Percentiles rank a stretch among this genome's conserved stretches.
phyloP scores from a whole-genome alignment of 2,329 filamentous ascomycete species.

The Pyrenochaeta sp. region DNA sequence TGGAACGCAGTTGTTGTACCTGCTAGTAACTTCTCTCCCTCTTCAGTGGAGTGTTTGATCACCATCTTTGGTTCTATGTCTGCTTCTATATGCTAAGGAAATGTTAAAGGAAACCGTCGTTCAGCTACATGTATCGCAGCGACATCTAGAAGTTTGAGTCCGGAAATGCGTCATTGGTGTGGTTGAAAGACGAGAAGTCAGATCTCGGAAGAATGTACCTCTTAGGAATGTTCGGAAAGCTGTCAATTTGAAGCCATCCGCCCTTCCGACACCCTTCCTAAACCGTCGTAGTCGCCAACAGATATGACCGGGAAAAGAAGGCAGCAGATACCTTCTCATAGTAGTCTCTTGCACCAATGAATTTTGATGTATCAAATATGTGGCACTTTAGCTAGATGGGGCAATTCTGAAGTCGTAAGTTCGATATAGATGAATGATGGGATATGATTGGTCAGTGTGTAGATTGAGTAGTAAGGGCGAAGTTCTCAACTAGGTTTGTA shows the following conservation, averaged over 20 bases:
- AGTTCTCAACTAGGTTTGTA: slow-evolving; percentile 15
- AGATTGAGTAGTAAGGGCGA: slow-evolving; percentile 3
- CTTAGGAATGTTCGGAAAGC: not conserved
- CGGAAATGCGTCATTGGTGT: not conserved
- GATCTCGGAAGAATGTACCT: not conserved
- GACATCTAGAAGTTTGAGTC: too few species aligned
- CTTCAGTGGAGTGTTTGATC: not conserved
- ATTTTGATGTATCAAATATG: not conserved
- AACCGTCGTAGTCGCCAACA: not conserved
- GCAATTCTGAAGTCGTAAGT: not conserved
- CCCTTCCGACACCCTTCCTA: not conserved
- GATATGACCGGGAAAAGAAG: not conserved
- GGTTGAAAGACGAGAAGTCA: not conserved
- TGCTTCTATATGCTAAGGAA: too few species aligned
- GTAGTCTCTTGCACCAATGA: not conserved
- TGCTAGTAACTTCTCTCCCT: slow-evolving; percentile 23
- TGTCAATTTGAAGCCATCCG: not conserved
- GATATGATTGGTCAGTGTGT: slow-evolving; percentile 15
- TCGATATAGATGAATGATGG: slow-evolving; percentile 9
- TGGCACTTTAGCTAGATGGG: slow-evolving; percentile 2
- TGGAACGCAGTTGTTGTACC: slow-evolving; percentile 4
- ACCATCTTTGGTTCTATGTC: not conserved
- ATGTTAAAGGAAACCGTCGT: too few species aligned
- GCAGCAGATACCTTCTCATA: not conserved
- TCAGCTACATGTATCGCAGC: too few species aligned